Evolutionary conservation across 2,329 filamentous ascomycete genomes (phyloP), one percentile per base, ranked within the genome.

Genomic region (Metarhizium guizhouense): DNA sequence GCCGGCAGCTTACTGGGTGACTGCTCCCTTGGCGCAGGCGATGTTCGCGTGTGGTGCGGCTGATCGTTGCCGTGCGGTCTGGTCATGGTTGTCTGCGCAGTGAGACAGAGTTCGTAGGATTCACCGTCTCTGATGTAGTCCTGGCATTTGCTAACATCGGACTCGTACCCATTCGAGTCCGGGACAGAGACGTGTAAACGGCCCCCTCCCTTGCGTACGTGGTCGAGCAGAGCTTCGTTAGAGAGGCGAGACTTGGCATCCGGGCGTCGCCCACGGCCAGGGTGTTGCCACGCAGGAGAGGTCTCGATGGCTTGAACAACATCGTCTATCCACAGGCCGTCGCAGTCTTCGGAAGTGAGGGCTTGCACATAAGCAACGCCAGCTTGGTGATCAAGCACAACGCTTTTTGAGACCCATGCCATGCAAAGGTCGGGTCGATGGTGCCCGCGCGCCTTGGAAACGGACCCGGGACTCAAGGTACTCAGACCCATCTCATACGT

Each of bases 101-200:
- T 95, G 7, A 95, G 79, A 62, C 90, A 95, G 6, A 95, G 78
- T 67, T 95, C 90, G 68, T 95, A 95, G 0, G 89, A 91, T 59
- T 92, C 84, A 14, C 90, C 90, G 0, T 86, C 84, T 3, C 84
- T 80, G 59, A 95, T 87, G 59, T 82, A 79, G 4, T 82, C 77
- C 64, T 93, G 86, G 64, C 89, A 94, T 42, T 73, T 68, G 25
- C 75, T 71, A n/a, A 94, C 85, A 62, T 87, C 83, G 3, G 74
- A 69, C 62, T 85, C 83, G 65, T 94, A 95, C 18, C 71, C 71
- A 14, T 71, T 62, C 16, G 72, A 66, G 16, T 72, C 67, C 0
- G 80, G 79, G 0, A 72, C 68, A 13, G 61, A 61, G 42, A 79
- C 73, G 0, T 63, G 57, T 4, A 67, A 6, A 5, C 59, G 16